Percentiles rank a stretch among this genome's conserved stretches.
phyloP scores from a whole-genome alignment of 257 asterid genomes.

The Linaria vulgaris region DNA sequence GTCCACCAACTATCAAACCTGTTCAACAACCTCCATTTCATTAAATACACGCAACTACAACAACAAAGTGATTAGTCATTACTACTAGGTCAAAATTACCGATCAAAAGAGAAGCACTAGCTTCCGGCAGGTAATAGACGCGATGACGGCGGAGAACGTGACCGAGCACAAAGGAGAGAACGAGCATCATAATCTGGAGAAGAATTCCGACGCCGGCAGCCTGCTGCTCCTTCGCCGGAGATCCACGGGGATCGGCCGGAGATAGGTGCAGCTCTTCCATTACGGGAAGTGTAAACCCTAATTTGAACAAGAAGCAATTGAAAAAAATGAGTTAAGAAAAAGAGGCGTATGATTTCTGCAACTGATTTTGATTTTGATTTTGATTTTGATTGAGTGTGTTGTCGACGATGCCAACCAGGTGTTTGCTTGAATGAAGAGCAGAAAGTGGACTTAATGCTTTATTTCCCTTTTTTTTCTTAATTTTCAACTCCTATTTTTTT shows the following conservation, averaged over 20 bases:
- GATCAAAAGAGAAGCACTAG: constrained; percentile 98
- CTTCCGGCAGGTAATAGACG: constrained; percentile 96
- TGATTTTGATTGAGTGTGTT: no score
- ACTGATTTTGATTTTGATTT: no score
- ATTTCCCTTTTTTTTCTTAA: no score
- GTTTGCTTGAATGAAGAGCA: no score
- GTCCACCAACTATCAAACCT: constrained; percentile 92
- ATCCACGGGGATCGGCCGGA: constrained; percentile 79
- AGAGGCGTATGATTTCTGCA: no score
- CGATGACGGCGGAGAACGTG: constrained; percentile 96
- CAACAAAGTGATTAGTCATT: no score
- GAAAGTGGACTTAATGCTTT: no score
- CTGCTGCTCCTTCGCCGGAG: constrained; percentile 91
- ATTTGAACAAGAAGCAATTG: no score
- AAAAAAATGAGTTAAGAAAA: no score
- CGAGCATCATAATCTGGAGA: constrained; percentile 99
- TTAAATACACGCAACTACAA: background rate
- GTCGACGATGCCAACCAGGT: no score
- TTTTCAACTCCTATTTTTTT: no score
- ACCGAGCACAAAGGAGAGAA: constrained; percentile 88
- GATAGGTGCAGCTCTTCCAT: constrained; percentile 79
- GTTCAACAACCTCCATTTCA: constrained; percentile 31
- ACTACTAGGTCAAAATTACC: constrained; percentile 38
- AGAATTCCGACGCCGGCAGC: constrained; percentile 99
- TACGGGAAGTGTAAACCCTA: no score